Evolutionary conservation across 164 flowering plant species (phyloP).

Genomic region (Kalanchoe fedtschenkoi): DNA sequence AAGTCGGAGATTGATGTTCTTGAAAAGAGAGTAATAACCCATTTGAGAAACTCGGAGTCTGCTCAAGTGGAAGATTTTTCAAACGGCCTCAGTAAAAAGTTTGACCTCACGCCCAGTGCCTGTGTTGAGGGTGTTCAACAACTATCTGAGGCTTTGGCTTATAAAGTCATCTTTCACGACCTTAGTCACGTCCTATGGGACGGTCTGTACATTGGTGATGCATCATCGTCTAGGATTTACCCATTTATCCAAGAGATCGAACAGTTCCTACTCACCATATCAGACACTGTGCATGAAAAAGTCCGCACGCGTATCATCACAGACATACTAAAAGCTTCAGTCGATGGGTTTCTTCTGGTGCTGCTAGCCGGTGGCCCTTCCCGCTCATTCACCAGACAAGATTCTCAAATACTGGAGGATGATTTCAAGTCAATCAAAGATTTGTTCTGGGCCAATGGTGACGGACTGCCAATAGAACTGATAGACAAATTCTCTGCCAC

Average conservation of each 20-base stretch:
- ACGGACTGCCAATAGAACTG: slow-evolving; percentile 52
- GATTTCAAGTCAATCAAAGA: slow-evolving; percentile 56
- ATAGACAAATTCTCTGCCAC: slow-evolving; percentile 46
- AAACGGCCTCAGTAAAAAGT: slow-evolving; percentile 40
- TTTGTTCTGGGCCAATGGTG: slow-evolving; percentile 64
- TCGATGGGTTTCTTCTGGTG: slow-evolving; percentile 72
- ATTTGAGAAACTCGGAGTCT: slow-evolving; percentile 53
- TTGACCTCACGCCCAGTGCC: slow-evolving; percentile 54
- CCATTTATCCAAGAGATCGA: slow-evolving; percentile 69
- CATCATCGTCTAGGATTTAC: slow-evolving; percentile 56
- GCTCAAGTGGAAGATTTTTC: slow-evolving; percentile 46
- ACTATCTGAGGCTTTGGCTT: slow-evolving; percentile 69
- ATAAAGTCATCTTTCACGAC: slow-evolving; percentile 65
- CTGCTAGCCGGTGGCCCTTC: slow-evolving; percentile 69
- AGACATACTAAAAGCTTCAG: slow-evolving; percentile 79
- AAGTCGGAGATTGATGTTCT: slow-evolving; percentile 47
- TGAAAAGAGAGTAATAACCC: slow-evolving; percentile 47
- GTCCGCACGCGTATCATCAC: slow-evolving; percentile 56
- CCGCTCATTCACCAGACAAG: slow-evolving; percentile 43
- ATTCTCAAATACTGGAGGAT: slow-evolving; percentile 51
- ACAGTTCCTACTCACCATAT: slow-evolving; percentile 34
- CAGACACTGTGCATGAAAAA: slow-evolving; percentile 55
- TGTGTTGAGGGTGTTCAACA: slow-evolving; percentile 77
- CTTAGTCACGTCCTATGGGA: slow-evolving; percentile 73
- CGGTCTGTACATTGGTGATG: slow-evolving; percentile 66